Evolutionary conservation across 2,329 filamentous ascomycete species (phyloP), one percentile per base, ranked within the genome.

Genomic region (Penicillium palitans): DNA sequence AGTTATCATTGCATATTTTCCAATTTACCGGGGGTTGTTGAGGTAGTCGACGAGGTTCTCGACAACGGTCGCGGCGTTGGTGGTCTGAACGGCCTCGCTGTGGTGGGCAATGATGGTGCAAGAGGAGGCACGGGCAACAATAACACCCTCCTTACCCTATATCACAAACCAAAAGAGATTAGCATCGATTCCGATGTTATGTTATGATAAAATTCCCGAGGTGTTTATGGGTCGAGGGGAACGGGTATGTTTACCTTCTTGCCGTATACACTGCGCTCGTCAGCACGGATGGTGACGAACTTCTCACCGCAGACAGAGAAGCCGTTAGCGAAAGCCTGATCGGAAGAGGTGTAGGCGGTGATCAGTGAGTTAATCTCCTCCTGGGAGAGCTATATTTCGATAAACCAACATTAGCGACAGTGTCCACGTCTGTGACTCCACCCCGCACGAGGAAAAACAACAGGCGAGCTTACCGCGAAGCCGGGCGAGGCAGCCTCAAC

Each of bases 61-160:
- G 66, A 96, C 90, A 50, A 90, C 90, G 74, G 85, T 85, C 69
- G 87, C 87, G 63, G 91, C 87, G 75, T 89, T 88, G 73, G 90
- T 87, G 52, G 90, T 90, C 75, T 90, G 83, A 67, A 87, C 80
- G 62, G 76, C 75, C 76, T 96, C 91, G 66, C 82, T 83, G 83
- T 98, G 91, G 82, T 96, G 91, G 68, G 87, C 90, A 74, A 99
- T 80, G 74, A 99, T 85, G 75, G 98, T 87, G 68, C 92, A 91
- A 79, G 96, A 89, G 72, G 84, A 88, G 70, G 93, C 96, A 83
- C 96, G 96, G 78, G 88, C 87, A 69, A 95, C 85, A 73, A 89
- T 83, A 70, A 96, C 79, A 66, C 95, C 95, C 74, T 88, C 85
- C 74, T 88, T 90, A 69, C 90, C 91, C 88, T 90, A 62, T 12